Evolutionary conservation across 805 yeast genomes (phyloP).

Genomic region (Kazachstania africana): DNA sequence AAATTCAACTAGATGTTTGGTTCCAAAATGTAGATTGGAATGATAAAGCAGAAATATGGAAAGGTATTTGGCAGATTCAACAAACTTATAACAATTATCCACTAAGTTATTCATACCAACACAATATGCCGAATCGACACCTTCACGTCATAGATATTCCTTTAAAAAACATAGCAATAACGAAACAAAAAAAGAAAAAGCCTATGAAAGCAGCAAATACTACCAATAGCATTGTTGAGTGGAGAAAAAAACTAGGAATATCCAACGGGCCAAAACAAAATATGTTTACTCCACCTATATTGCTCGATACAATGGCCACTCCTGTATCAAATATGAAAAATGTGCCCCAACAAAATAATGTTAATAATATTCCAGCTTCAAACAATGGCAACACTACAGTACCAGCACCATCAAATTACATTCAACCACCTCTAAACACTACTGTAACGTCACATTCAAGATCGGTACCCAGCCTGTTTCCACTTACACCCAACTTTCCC

Average conservation of each 20-base stretch:
- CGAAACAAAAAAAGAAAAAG: constrained; percentile 20
- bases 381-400: too few relatives aligned
- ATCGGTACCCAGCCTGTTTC: too few relatives aligned
- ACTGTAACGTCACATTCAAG: too few relatives aligned
- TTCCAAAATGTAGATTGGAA: constrained; percentile 58
- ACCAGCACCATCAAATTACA: too few relatives aligned
- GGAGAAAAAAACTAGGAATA: constrained; percentile 27
- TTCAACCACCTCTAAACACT: too few relatives aligned
- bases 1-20: constrained; percentile 60
- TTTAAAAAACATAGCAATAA: constrained; percentile 17
- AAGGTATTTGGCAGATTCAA: constrained; percentile 53
- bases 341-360: too few relatives aligned
- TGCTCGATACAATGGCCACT: neutral
- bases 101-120: constrained; percentile 4
- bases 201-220: constrained; percentile 22
- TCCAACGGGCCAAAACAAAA: constrained; percentile 5
- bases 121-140: constrained; percentile 13
- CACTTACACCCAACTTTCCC: too few relatives aligned
- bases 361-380: too few relatives aligned
- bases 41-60: constrained; percentile 61
- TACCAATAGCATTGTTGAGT: constrained; percentile 27
- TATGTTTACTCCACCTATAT: neutral
- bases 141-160: constrained; percentile 22
- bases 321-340: neutral
- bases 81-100: constrained; percentile 11